phyloP scores from a whole-genome alignment of 139 green algal genomes.

The Cymbomonas tetramitiformis region DNA sequence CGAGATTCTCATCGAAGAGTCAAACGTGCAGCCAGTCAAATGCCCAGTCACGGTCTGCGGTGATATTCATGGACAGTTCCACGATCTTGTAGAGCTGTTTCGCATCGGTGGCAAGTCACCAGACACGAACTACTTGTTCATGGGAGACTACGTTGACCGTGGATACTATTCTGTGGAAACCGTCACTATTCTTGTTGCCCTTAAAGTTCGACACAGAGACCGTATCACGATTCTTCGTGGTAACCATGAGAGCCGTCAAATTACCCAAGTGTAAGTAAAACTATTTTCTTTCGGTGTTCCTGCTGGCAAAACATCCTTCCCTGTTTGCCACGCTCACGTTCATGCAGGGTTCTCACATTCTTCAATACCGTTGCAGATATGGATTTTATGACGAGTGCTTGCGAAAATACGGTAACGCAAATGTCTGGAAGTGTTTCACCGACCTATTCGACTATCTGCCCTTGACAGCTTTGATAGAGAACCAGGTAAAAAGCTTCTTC shows the following conservation, averaged over 20 bases:
- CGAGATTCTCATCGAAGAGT: constrained; percentile 57
- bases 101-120: constrained; percentile 79
- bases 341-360: no score
- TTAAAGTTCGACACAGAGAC: constrained; percentile 69
- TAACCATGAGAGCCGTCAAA: constrained; percentile 96
- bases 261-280: constrained; percentile 82
- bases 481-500: no score
- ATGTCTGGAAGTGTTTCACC: constrained; percentile 96
- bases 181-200: constrained; percentile 35
- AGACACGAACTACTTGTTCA: constrained; percentile 98
- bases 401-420: constrained; percentile 91
- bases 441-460: constrained; percentile 98
- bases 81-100: constrained; percentile 91
- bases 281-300: no score
- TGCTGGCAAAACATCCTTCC: no score
- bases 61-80: constrained; percentile 95
- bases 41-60: constrained; percentile 79
- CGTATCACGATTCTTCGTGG: constrained; percentile 92
- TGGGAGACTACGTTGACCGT: constrained; percentile 97
- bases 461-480: constrained; percentile 85
- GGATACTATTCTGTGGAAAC: constrained; percentile 96
- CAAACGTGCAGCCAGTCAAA: constrained; percentile 85
- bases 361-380: no score
- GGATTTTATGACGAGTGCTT: constrained; percentile 99
- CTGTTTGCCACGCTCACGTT: no score